Evolutionary conservation across 345 rosid species (phyloP), one percentile per base, ranked within the genome.

Genomic region (Toxicodendron radicans): DNA sequence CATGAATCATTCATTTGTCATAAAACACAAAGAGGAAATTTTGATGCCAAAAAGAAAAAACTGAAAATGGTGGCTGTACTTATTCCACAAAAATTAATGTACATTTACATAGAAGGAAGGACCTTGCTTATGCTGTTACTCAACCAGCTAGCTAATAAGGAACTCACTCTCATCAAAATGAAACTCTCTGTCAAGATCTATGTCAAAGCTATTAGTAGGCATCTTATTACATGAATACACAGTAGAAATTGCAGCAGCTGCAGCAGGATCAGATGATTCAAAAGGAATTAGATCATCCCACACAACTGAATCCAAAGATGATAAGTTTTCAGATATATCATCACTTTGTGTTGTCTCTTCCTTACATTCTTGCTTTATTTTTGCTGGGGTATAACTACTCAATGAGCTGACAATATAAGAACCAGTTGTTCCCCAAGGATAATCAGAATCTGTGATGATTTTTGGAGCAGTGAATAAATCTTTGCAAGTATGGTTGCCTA

Each of bases 401-500:
- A 52, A 46, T 17, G 57, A 16, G 24, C 64, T 48, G 0, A 57
- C 3, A 2, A 0, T 10, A 58, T 7, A 16, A 46, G 41, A 41
- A 21, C 43, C 38, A 59, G 33, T 18, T 5, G 54, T 12, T 24
- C 9, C 32, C 72, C 78, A 75, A 53, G 46, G 64, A 23, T 21
- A 53, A 49, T 67, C 70, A 16, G 75, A 66, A 58, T 66, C 76
- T 10, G 68, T 9, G 24, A 80, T 53, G 11, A 76, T 71, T 38
- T 71, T 73, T 51, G 81, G 75, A 43, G 70, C 20, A 17, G 62
- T 68, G 13, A 35, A 48, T 18, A 24, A 63, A 51, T 80, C 68
- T 13, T 35, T 78, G 80, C 98, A 94, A 0, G 92, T 89, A 82
- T 92, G 98, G 51, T 21, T 60, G 52, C 92, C 95, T 12, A 83